Base-by-base conservation (phyloP, 345 rosid species). In the Cardamine occulta region DNA sequence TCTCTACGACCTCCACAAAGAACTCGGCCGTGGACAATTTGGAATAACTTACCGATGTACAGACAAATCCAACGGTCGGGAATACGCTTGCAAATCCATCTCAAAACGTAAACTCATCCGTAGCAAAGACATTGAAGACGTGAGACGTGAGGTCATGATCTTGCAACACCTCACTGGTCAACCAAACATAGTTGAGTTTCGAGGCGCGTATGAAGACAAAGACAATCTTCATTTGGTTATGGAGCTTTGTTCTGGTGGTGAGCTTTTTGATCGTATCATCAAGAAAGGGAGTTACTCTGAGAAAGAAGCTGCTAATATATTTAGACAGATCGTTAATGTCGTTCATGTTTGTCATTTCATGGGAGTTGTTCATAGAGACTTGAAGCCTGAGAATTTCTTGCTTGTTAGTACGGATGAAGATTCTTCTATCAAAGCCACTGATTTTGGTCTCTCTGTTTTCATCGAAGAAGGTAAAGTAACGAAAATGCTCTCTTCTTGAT, bases 171-270 rank as follows among this genome's bases (percentile, higher is more conserved):
- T 95, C 37, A 83, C 91, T 4, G 97, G 97, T 44, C 97, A 95
- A 70, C 97, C 97, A 5, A 95, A 90, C 67, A 86, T 90, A 32
- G 97, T 95, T 3, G 91, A 88, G 81, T 92, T 92, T 79, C 84
- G 79, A 58, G 99, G 92, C 4, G 92, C 96, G 13, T 90, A 82
- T 29, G 97, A 92, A 71, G 99, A 92, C 66, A 70, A 49, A 66
- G 84, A 85, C 17, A 78, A 86, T 69, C 59, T 92, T 34, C 87
- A 89, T 74, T 47, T 95, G 68, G 93, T 88, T 35, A 94, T 91
- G 97, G 98, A 94, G 86, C 83, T 94, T 12, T 94, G 98, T 74
- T 88, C 92, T 4, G 97, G 99, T 14, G 97, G 99, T 8, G 99
- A 95, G 84, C 91, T 95, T 13, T 92, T 92, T 63, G 97, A 92